Percentiles rank a stretch among this genome's conserved stretches.
Conservation (phyloP, 306 rosid genomes). For the Gastrolobium bilobum region DNA sequence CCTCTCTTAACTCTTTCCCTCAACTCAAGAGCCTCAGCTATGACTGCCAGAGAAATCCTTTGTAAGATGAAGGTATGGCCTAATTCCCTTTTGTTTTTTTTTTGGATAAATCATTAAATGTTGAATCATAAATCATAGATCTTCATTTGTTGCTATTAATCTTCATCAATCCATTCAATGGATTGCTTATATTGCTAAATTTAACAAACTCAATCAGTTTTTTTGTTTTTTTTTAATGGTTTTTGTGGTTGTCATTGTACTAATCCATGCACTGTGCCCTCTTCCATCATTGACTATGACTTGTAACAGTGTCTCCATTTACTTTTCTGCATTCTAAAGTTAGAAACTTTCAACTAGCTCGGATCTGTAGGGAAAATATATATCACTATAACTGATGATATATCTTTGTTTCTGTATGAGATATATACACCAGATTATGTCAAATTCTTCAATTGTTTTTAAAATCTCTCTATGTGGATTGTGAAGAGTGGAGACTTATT, state of each 20-base stretch:
- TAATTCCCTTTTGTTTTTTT: not conserved
- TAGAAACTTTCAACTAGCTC: conserved; percentile 18
- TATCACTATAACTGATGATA: conserved; percentile 15
- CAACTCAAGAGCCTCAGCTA: conserved; percentile 42
- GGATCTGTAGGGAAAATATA: conserved; percentile 42
- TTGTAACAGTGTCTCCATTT: not conserved
- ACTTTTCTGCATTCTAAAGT: conserved; percentile 25
- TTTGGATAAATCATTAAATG: not conserved
- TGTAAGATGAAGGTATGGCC: conserved; percentile 79
- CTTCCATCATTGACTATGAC: conserved; percentile 47
- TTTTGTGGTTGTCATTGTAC: conserved; percentile 31
- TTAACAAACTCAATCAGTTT: conserved; percentile 4
- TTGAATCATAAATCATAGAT: conserved; percentile 20
- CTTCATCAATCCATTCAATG: conserved; percentile 22
- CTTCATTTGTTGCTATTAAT: conserved; percentile 11
- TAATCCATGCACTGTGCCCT: not conserved
- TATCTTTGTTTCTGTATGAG: conserved; percentile 30
- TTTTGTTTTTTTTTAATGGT: not conserved
- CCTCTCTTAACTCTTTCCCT: not conserved
- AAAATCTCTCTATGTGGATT: not conserved
- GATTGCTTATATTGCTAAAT: conserved; percentile 10
- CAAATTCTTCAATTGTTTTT: conserved; percentile 1
- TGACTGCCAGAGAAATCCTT: conserved; percentile 82
- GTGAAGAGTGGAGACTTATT: conserved; percentile 23
- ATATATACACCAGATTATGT: conserved; percentile 12